Evolutionary conservation across 257 asterid genomes (phyloP).

Genomic region (Striga asiatica): DNA sequence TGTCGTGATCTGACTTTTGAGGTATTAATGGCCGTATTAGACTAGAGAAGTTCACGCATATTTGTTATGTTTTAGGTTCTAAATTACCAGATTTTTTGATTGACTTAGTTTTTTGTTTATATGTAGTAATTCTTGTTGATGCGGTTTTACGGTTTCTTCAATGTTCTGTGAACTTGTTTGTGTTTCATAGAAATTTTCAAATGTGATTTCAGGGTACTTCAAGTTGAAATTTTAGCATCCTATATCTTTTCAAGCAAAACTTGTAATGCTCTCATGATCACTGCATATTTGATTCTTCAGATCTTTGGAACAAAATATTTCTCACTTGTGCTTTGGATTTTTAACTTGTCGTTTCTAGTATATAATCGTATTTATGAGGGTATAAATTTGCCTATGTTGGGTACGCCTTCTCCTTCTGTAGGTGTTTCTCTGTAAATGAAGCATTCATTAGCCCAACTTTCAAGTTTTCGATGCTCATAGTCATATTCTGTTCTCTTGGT

Average conservation of each 20-base stretch:
- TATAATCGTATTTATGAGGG: slow-evolving; percentile 80
- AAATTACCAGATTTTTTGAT: neutral
- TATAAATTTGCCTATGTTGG: slow-evolving; percentile 70
- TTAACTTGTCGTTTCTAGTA: slow-evolving; percentile 60
- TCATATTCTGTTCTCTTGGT: slow-evolving; percentile 17
- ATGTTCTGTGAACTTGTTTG: neutral
- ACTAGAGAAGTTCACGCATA: neutral
- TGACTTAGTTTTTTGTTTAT: neutral
- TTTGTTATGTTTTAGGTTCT: neutral
- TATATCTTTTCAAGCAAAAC: slow-evolving; percentile 7
- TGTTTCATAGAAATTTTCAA: neutral
- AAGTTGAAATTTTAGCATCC: slow-evolving; percentile 1
- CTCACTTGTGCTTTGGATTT: slow-evolving; percentile 54
- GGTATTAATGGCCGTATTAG: neutral
- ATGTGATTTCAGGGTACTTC: neutral
- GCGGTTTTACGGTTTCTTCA: neutral
- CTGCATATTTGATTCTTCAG: slow-evolving; percentile 47
- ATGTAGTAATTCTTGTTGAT: slow-evolving; percentile 10
- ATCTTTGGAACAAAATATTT: slow-evolving; percentile 62
- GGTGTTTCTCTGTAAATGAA: slow-evolving; percentile 7
- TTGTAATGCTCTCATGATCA: slow-evolving; percentile 40
- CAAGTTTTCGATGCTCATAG: neutral
- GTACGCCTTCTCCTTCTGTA: slow-evolving; percentile 39
- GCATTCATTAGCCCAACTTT: neutral
- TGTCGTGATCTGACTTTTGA: neutral